A percentile compares a stretch with the other conserved stretches of the same genome.
phyloP scores from a whole-genome alignment of 805 yeast genomes.

The Dipodascus geniculatus region DNA sequence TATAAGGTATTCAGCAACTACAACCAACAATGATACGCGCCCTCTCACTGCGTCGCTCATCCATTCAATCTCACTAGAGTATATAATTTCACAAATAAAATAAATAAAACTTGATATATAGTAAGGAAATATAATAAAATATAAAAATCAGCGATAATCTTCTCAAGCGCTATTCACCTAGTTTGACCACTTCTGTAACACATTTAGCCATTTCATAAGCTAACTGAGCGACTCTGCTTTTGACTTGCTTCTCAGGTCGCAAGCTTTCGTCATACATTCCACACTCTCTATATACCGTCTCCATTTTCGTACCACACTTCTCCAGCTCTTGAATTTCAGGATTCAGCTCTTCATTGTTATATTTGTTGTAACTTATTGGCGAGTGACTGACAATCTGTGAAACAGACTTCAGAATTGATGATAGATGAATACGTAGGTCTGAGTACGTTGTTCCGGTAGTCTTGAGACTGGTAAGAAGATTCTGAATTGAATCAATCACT shows the following conservation, averaged over 20 bases:
- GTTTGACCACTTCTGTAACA: slow-evolving; percentile 88
- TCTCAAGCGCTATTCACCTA: slow-evolving; percentile 47
- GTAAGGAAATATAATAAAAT: too few relatives aligned
- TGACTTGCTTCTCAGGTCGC: slow-evolving; percentile 77
- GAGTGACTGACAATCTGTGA: slow-evolving; percentile 86
- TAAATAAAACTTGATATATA: too few relatives aligned
- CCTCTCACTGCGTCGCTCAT: too few relatives aligned
- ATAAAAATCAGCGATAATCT: too few relatives aligned
- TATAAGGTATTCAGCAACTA: too few relatives aligned
- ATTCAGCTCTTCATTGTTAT: slow-evolving; percentile 70
- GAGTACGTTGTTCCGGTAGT: slow-evolving; percentile 43
- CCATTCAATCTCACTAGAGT: too few relatives aligned
- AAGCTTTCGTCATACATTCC: slow-evolving; percentile 24
- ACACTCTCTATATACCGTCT: slow-evolving; percentile 42
- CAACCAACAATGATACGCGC: too few relatives aligned
- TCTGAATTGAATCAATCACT: slow-evolving; percentile 82
- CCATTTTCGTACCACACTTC: slow-evolving; percentile 80
- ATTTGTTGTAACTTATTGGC: slow-evolving; percentile 53
- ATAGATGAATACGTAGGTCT: not conserved
- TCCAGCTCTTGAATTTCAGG: slow-evolving; percentile 21
- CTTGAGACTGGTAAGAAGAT: slow-evolving; percentile 41
- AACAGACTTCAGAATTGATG: slow-evolving; percentile 55
- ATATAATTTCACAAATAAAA: too few relatives aligned
- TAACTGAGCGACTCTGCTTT: slow-evolving; percentile 89
- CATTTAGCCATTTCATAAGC: slow-evolving; percentile 95